A percentile compares a stretch with the other conserved stretches of the same genome.
Conservation (phyloP, 2,329 filamentous ascomycete species). For the Chaetomium sp. region DNA sequence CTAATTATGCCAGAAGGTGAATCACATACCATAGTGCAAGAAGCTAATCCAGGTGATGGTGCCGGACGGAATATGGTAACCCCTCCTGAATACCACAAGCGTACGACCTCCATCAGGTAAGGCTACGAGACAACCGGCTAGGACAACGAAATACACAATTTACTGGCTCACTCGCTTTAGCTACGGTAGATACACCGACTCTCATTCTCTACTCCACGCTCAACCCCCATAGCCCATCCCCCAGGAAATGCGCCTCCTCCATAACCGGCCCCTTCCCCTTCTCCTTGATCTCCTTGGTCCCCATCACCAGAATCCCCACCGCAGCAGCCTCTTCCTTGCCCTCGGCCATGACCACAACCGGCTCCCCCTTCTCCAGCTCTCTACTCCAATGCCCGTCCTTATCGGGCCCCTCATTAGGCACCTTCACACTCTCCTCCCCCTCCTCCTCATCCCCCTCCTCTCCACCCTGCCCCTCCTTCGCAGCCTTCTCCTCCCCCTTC, state of each 20-base stretch:
- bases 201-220: slow-evolving; percentile 46
- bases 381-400: slow-evolving; percentile 60
- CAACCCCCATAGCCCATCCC: slow-evolving; percentile 89
- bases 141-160: not conserved
- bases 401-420: slow-evolving; percentile 50
- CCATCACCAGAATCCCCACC: slow-evolving; percentile 79
- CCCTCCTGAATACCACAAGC: too few species aligned
- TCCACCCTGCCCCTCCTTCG: slow-evolving; percentile 34
- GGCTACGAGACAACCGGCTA: not conserved
- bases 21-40: too few species aligned
- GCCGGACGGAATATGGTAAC: too few species aligned
- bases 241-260: slow-evolving; percentile 89
- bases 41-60: too few species aligned
- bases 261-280: slow-evolving; percentile 94
- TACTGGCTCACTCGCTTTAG: not conserved
- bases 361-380: slow-evolving; percentile 76
- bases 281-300: slow-evolving; percentile 88
- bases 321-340: slow-evolving; percentile 91
- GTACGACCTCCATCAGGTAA: not conserved
- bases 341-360: slow-evolving; percentile 88
- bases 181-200: not conserved
- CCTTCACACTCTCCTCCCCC: slow-evolving; percentile 33
- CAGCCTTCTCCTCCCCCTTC: slow-evolving; percentile 38
- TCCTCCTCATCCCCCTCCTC: slow-evolving; percentile 35
- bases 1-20: too few species aligned